These are phyloP conservation scores for Phytophthora gonapodyides DNA, from an alignment of 352 stramenopile species.

Conservation along the genomic window DNA sequence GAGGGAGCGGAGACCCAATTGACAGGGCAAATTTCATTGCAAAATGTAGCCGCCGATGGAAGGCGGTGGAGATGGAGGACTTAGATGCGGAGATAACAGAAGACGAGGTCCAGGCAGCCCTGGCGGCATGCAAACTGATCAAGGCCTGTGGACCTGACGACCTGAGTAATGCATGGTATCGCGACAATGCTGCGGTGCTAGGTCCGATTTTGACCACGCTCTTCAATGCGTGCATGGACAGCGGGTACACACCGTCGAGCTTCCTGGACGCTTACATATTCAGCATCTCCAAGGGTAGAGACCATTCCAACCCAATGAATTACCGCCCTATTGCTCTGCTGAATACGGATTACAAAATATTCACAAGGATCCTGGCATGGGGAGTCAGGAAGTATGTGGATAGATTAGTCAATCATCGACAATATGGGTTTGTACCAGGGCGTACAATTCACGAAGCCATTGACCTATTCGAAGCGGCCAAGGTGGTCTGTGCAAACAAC, in stretches of 20 bases:
- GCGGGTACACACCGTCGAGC: not conserved
- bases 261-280: constrained; percentile 2
- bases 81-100: not conserved
- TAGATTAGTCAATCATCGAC: not conserved
- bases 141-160: not conserved
- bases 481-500: not conserved
- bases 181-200: not conserved
- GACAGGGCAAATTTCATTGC: not conserved
- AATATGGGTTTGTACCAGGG: constrained; percentile 5
- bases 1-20: not conserved
- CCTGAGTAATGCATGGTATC: not conserved
- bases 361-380: constrained; percentile 6
- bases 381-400: not conserved
- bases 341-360: constrained; percentile 19
- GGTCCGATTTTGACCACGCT: not conserved
- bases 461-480: constrained; percentile 6
- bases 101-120: not conserved
- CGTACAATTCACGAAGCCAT: constrained; percentile 13
- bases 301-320: not conserved
- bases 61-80: not conserved
- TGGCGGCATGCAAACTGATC: not conserved
- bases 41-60: not conserved
- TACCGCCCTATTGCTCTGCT: constrained; percentile 13
- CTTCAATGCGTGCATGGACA: not conserved
- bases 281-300: constrained; percentile 1